Base-by-base conservation (phyloP, 768 basidiomycete species). In the Lactarius deliciosus region DNA sequence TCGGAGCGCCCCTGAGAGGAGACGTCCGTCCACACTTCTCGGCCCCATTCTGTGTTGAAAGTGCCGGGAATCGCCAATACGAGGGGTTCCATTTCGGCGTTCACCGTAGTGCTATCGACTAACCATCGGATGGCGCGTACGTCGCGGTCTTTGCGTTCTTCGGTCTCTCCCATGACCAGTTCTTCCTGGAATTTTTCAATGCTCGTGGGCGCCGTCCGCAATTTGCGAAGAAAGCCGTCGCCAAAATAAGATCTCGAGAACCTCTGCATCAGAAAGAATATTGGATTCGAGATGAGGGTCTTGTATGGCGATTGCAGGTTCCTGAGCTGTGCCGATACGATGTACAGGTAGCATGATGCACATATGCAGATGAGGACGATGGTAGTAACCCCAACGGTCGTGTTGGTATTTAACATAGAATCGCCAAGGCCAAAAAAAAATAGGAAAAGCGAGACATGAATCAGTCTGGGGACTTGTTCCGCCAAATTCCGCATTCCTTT, bases 361-460 rank as follows among this genome's bases (percentile, higher is more conserved):
- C 68, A 71, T 13, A 60, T 1, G 20, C n/a, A 20, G 15, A 72
- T 65, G 3, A 61, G 64, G 5, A 61, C 13, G 7, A 66, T 20
- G 7, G 63, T 64, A 5, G 56, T 32, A 3, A 63, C 18, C 0
- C 68, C 68, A 13, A 73, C 64, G 4, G 38, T n/a, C 2, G 1
- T 41, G 47, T 73, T 69, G 54, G 71, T 71, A 9, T 78, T 73
- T 59, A 72, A 70, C 32, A 83, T 73, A 68, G 83, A 81, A 25
- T 78, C 77, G 40, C 82, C 72, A 25, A 86, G 76, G 38, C 82
- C 81, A 36, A 79, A 75, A 72, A 86, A 79, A 73, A 85, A 84
- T 5, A 83, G 75, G n/a, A 82, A 76, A n/a, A 84, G 75, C 1
- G 83, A 81, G 7, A 81, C 71, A 65, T 85, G 83, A 22, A 85